Base-by-base conservation (phyloP, 2,329 filamentous ascomycete species). In the Penicillium sp. region DNA sequence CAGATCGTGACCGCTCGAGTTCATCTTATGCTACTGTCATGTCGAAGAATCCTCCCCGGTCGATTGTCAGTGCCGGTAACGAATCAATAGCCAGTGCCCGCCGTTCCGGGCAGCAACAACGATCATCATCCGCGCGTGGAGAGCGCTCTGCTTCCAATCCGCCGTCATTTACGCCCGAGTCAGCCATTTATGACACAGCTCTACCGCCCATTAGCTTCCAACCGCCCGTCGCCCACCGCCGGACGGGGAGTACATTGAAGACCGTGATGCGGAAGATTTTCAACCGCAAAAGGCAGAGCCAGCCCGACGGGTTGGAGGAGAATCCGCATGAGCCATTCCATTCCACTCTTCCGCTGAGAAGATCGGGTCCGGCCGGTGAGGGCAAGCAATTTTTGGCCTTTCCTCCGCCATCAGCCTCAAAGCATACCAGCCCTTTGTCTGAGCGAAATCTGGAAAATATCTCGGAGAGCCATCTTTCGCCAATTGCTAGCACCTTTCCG, bases 221-320 rank as follows among this genome's bases (percentile, higher is more conserved):
- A 12, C 44, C 45, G 1, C 46, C 59, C 1, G 39, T 51, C 22
- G 49, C 50, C 10, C 64, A 67, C 44, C 63, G 62, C 32, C 61
- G 65, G 9, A 64, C 62, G 4, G 64, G 59, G 7, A 68, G 65
- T 38, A 65, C 65, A 2, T 39, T 68, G 34, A 67, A 64, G 41
- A 65, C 60, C 2, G 63, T 67, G n/a, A 68, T 68, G 65, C 62
- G 63, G 33, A 68, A 62, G 48, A 60, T 68, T 30, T 68, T 68
- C 49, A 65, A 59, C 23, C 58, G 62, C 13, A 66, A 64, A 45
- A 48, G 60, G 31, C 57, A 59, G 18, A 64, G 61, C 30, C 51
- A 60, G 31, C 31, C 53, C 9, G 61, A 62, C 28, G 53, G 51
- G 6, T 17, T 56, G 10, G 57, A 64, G 8, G 56, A 54, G 23